Conservation (phyloP, 345 rosid species). For the Eucalyptus regnans region DNA sequence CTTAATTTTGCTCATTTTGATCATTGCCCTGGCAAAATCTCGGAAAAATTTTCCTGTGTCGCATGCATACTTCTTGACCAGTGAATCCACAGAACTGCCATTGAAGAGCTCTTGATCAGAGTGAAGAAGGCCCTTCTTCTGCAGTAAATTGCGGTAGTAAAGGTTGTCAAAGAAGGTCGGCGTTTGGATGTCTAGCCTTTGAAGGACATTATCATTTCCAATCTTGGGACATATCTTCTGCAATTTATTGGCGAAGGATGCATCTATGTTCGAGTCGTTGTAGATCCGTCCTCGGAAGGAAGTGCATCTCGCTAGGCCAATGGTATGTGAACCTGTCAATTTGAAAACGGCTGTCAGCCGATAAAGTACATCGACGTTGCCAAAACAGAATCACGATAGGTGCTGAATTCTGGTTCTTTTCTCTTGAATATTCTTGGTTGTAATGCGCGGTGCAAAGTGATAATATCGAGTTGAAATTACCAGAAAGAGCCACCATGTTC, state of each 20-base stretch:
- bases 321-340: conserved; percentile 57
- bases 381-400: background rate
- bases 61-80: background rate
- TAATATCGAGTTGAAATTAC: background rate
- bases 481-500: conserved; percentile 74
- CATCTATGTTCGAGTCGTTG: conserved; percentile 60
- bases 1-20: background rate
- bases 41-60: background rate
- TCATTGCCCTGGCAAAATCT: background rate
- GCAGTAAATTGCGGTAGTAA: conserved; percentile 64
- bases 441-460: background rate
- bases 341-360: background rate
- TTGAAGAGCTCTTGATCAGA: conserved; percentile 52
- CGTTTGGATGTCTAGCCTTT: conserved; percentile 45
- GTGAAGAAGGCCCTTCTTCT: conserved; percentile 70
- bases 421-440: background rate
- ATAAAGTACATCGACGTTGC: background rate
- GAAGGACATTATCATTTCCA: conserved; percentile 57
- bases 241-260: conserved; percentile 33
- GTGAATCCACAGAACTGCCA: background rate
- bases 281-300: conserved; percentile 62
- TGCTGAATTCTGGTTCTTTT: background rate
- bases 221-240: conserved; percentile 46
- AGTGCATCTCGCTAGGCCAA: conserved; percentile 67
- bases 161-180: conserved; percentile 48